Percentiles rank a stretch among this genome's conserved stretches.
These are phyloP conservation scores for Starmerella davenportii DNA, from an alignment of 805 yeast genomes.

Conservation along the genomic window DNA sequence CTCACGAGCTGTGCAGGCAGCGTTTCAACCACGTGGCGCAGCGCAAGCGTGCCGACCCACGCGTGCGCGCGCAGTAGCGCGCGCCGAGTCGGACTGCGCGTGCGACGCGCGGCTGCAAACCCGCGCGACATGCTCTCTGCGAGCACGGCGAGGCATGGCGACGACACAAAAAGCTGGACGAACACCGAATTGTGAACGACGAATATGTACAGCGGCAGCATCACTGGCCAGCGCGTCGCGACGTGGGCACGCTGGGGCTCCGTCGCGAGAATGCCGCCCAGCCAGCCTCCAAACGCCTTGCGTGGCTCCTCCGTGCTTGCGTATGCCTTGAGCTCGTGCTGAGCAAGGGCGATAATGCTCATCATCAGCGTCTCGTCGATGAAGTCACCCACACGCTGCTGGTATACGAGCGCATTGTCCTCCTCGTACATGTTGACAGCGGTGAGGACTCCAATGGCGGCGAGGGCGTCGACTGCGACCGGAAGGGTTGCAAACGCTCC, in stretches of 20 bases:
- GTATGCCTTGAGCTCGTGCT: conserved; percentile 13
- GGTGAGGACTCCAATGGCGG: conserved; percentile 24
- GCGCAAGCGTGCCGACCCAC: conserved; percentile 19
- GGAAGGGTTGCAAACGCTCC: conserved; percentile 15
- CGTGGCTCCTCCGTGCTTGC: background rate
- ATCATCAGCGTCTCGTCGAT: conserved; percentile 24
- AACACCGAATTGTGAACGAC: conserved; percentile 23
- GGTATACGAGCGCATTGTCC: conserved; percentile 23
- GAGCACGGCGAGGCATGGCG: conserved; percentile 18
- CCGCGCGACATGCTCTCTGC: conserved; percentile 20
- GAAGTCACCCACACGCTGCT: conserved; percentile 24
- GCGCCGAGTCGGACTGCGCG: conserved; percentile 8
- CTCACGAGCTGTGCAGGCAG: conserved; percentile 6
- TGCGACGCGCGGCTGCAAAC: conserved; percentile 19
- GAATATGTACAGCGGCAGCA: conserved; percentile 23
- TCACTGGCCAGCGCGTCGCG: conserved; percentile 4
- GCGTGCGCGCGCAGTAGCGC: conserved; percentile 15
- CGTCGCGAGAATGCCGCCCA: background rate
- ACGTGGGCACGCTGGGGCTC: background rate
- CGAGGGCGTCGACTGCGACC: conserved; percentile 22
- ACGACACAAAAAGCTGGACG: conserved; percentile 18
- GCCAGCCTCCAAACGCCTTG: background rate
- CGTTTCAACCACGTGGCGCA: conserved; percentile 21
- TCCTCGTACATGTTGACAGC: conserved; percentile 23
- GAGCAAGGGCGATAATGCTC: conserved; percentile 18